Evolutionary conservation across 352 stramenopile species (phyloP), one percentile per base, ranked within the genome.

Genomic region (Globisporangium echinulatum): DNA sequence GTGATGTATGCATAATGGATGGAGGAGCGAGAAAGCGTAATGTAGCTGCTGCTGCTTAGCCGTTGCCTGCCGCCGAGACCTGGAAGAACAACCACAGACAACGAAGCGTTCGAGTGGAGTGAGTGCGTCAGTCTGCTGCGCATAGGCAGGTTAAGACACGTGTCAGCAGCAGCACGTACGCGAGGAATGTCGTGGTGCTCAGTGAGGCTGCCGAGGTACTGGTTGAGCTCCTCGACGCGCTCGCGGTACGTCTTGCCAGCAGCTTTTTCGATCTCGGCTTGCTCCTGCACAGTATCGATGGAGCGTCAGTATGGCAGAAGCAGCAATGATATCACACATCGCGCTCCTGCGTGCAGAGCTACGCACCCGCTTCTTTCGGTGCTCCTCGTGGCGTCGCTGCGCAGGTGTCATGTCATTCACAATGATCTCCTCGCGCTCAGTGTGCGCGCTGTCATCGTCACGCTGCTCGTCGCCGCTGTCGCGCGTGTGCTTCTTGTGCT

Each of bases 131-230:
- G 36, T 11, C 40, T 14, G 40, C 9, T 40, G 39, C 15, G 39
- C 7, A 19, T 10, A 71, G 7, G 48, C 19, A 25, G 19, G 19
- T 25, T 25, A 25, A 25, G 19, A 25, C 19, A 1, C 19, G 19
- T 25, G 19, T 25, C 19, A 25, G 19, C 19, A 25, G 19, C 19
- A 25, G 19, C 19, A 56, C 79, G 54, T 78, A 98, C 92, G 49
- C 96, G 84, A 62, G 97, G 97, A 67, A 99, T 97, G 70, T 99
- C 97, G 75, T 99, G 98, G 66, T 98, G 94, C 77, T 99, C 97
- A 1, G 97, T 99, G 56, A 99, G 75, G 46, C 85, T 92, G 43
- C 90, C 81, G 10, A 99, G 78, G 57, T 98, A 94, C 73, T 97
- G 79, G 71, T 98, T 99, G 64, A 98, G 97, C 64, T 98, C 88